Conservation (phyloP, 441 rosid genomes). For the Bocquillonia castaneifolia region DNA sequence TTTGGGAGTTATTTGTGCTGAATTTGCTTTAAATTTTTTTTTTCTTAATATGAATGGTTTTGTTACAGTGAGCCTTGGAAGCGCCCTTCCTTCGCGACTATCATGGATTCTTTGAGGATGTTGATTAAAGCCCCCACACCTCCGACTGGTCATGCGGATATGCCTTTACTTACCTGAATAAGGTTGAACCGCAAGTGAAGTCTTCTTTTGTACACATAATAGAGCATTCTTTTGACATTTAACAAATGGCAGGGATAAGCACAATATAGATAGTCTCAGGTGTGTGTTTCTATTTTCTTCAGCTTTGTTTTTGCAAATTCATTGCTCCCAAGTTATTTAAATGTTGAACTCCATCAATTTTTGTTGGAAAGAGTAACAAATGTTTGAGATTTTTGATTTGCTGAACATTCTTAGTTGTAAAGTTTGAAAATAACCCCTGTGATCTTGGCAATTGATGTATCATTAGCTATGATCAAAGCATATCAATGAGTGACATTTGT, state of each 20-base stretch:
- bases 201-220: constrained; percentile 53
- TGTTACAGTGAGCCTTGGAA: constrained; percentile 84
- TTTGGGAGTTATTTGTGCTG: not conserved
- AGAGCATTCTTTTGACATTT: constrained; percentile 52
- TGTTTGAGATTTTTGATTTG: not conserved
- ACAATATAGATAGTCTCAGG: constrained; percentile 38
- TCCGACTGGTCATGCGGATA: constrained; percentile 46
- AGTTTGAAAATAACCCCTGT: not conserved
- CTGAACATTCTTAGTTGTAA: not conserved
- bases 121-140: constrained; percentile 64
- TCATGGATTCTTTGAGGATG: constrained; percentile 77
- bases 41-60: constrained; percentile 18
- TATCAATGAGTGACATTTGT: not conserved
- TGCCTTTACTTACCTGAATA: constrained; percentile 37
- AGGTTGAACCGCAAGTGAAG: constrained; percentile 13
- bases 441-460: not conserved
- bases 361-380: not conserved
- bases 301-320: not conserved
- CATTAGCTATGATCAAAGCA: constrained; percentile 2
- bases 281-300: constrained; percentile 19
- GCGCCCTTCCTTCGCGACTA: constrained; percentile 82
- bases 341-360: not conserved
- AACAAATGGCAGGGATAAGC: constrained; percentile 41
- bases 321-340: not conserved
- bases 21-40: not conserved